Evolutionary conservation across 805 yeast species (phyloP).

Genomic region (Starmerella etchellsii): DNA sequence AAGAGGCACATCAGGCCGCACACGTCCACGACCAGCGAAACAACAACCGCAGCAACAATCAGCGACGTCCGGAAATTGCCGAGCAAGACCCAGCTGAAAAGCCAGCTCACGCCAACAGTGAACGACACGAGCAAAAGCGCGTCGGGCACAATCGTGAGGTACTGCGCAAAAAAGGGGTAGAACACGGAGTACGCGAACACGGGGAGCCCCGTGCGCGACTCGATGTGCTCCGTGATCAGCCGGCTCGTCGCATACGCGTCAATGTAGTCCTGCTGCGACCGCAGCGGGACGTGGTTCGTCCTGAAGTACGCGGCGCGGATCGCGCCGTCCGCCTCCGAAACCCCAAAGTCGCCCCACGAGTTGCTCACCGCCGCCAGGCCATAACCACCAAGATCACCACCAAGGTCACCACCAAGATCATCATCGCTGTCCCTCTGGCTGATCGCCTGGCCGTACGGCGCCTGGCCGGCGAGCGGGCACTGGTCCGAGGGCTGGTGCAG

Average conservation of each 20-base stretch:
- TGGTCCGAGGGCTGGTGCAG: slow-evolving; percentile 66
- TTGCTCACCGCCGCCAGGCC: neutral
- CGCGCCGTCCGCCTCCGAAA: neutral
- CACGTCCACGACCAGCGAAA: slow-evolving; percentile 53
- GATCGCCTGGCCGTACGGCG: slow-evolving; percentile 59
- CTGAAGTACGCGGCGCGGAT: slow-evolving; percentile 37
- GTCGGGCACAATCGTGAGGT: slow-evolving; percentile 47
- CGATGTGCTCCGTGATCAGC: slow-evolving; percentile 45
- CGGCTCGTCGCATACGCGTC: slow-evolving; percentile 61
- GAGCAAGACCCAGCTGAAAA: slow-evolving; percentile 42
- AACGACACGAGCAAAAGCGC: slow-evolving; percentile 40
- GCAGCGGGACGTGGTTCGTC: slow-evolving; percentile 62
- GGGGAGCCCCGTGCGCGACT: slow-evolving; percentile 33
- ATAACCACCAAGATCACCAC: no score
- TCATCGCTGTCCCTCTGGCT: slow-evolving; percentile 40
- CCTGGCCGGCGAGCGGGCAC: slow-evolving; percentile 92
- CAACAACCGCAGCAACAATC: slow-evolving; percentile 44
- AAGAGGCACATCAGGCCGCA: slow-evolving; percentile 70
- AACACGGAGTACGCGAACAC: slow-evolving; percentile 88
- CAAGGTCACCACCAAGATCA: slow-evolving; percentile 23
- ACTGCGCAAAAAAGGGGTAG: slow-evolving; percentile 86
- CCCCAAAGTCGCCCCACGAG: neutral
- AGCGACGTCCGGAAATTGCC: slow-evolving; percentile 55
- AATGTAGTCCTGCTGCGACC: slow-evolving; percentile 76
- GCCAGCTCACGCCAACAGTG: slow-evolving; percentile 15